A percentile compares a stretch with the other conserved stretches of the same genome.
Evolutionary conservation across 2,329 filamentous ascomycete genomes (phyloP).

Genomic region (Coleophoma eucalyptorum): DNA sequence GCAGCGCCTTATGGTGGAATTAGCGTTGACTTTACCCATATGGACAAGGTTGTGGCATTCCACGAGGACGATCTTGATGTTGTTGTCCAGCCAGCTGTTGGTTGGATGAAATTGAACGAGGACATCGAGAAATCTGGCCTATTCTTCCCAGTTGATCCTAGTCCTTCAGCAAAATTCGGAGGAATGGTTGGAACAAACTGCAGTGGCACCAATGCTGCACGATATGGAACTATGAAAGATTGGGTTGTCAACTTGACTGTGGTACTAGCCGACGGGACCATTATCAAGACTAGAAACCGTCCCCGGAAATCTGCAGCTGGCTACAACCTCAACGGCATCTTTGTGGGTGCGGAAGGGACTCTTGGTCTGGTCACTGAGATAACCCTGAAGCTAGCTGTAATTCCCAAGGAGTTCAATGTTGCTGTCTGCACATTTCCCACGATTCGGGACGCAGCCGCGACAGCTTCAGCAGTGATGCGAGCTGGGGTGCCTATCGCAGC

Average conservation of each 20-base stretch:
- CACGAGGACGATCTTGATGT: constrained; percentile 89
- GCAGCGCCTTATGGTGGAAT: constrained; percentile 81
- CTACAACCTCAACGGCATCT: constrained; percentile 76
- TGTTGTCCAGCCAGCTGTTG: constrained; percentile 82
- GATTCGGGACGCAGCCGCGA: constrained; percentile 69
- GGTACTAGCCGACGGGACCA: constrained; percentile 71
- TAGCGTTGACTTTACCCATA: constrained; percentile 81
- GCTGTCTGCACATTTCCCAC: constrained; percentile 75
- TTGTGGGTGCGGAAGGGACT: constrained; percentile 79
- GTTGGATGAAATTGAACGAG: constrained; percentile 83
- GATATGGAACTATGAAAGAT: constrained; percentile 84
- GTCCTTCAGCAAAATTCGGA: constrained; percentile 66
- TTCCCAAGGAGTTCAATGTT: constrained; percentile 71
- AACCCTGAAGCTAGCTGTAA: constrained; percentile 73
- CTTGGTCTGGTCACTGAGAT: constrained; percentile 78
- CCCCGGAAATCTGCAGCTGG: constrained; percentile 78
- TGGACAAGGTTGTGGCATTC: constrained; percentile 76
- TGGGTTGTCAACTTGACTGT: constrained; percentile 82
- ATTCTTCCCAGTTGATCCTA: constrained; percentile 86
- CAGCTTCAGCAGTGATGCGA: constrained; percentile 69
- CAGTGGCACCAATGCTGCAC: constrained; percentile 74
- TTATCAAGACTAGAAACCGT: constrained; percentile 73
- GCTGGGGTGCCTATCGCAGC: constrained; percentile 31
- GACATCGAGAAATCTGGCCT: constrained; percentile 64
- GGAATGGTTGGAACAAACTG: constrained; percentile 80